Conservation (phyloP, 2,329 filamentous ascomycete genomes). For the Fusarium phyllophilum region DNA sequence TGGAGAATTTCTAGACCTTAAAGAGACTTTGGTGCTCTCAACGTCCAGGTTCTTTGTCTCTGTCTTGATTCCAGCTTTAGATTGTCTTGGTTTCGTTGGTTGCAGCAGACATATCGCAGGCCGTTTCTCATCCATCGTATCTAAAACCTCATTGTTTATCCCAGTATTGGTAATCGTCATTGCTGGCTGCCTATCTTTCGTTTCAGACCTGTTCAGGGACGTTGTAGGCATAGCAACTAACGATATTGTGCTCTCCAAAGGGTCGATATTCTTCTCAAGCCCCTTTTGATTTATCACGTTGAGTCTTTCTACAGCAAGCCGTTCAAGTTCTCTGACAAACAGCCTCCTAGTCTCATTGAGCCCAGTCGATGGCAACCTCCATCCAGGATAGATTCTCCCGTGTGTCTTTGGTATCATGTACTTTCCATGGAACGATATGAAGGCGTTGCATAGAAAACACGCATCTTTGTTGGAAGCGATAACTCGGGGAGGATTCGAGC, state of each 20-base stretch:
- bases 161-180: neutral
- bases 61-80: neutral
- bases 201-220: neutral
- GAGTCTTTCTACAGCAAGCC: neutral
- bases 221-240: neutral
- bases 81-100: neutral
- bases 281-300: neutral
- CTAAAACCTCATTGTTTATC: neutral
- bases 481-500: constrained; percentile 17
- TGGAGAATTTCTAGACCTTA: neutral
- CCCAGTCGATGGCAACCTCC: constrained; percentile 14
- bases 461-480: constrained; percentile 37
- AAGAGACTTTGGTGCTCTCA: neutral
- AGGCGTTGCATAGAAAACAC: constrained; percentile 36
- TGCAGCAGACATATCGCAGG: neutral
- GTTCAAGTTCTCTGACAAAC: constrained; percentile 12
- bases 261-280: neutral
- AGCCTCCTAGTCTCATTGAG: neutral
- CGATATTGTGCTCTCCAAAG: constrained; percentile 17
- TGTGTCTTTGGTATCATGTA: constrained; percentile 24
- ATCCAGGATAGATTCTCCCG: constrained; percentile 34
- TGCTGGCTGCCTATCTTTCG: neutral
- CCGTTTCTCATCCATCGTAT: neutral
- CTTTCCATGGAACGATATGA: constrained; percentile 10
- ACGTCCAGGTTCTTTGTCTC: neutral